Base-by-base conservation (phyloP, 2,329 filamentous ascomycete genomes). In the Verticillium nonalfalfae region DNA sequence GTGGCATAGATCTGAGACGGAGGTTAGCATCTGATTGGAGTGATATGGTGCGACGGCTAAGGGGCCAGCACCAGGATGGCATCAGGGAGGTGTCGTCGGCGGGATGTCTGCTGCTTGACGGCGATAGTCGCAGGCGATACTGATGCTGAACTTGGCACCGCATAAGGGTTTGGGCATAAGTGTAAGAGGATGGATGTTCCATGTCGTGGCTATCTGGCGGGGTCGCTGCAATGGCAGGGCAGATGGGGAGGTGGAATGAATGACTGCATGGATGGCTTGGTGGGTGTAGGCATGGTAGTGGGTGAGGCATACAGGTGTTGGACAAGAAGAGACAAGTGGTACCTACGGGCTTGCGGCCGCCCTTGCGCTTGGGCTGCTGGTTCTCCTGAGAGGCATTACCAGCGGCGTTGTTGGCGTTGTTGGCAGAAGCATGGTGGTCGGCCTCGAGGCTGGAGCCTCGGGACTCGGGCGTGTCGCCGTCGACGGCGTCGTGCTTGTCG, bases 261-360 rank as follows among this genome's bases (percentile, higher is more conserved):
- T 98, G 39, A 95, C 4, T 31, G 4, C 4, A 31, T 99, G 60
- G 95, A 95, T 83, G 99, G 99, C 97, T 93, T 97, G 68, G 63
- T 58, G 31, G 31, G 54, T 26, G 14, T 26, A 62, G n/a, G 31
- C 40, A 58, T 13, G 45, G 56, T 26, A 60, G 35, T 9, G 21
- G 7, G 21, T 9, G 26, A 54, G 50, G 14, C 18, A 60, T 45
- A 18, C 26, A 50, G 10, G 35, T 61, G 40, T 58, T 26, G 59
- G 66, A 36, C 52, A 59, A 64, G 14, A 45, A 50, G 38, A 45
- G 59, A 60, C 61, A 33, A 38, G 50, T 58, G 56, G 50, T 56
- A 97, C 84, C 76, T 87, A 98, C 95, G 72, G 95, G 95, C 81
- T 98, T 99, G 72, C 95, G 89, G 64, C 95, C 95, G 72, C 95